These are phyloP conservation scores for Breviolum minutum DNA, from an alignment of 73 alveolate species.

Conservation along the genomic window DNA sequence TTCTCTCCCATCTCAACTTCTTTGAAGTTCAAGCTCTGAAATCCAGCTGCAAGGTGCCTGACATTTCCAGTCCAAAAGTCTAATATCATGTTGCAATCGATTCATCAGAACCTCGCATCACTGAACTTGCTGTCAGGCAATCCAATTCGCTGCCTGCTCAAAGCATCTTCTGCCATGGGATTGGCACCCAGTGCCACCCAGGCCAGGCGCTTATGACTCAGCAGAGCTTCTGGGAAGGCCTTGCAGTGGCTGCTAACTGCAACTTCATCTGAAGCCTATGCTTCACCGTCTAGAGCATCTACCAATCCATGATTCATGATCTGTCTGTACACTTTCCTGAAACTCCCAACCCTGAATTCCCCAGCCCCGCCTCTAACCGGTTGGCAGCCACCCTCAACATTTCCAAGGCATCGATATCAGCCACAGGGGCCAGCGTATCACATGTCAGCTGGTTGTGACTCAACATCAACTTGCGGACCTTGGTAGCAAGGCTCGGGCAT, in stretches of 20 bases:
- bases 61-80: neutral
- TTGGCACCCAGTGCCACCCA: conserved; percentile 88
- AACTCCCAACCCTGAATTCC: neutral
- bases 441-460: conserved; percentile 74
- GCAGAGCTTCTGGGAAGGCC: conserved; percentile 36
- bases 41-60: conserved; percentile 37
- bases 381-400: conserved; percentile 76
- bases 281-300: neutral
- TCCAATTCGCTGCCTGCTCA: neutral
- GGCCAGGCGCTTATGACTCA: conserved; percentile 58
- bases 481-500: neutral
- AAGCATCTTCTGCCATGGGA: conserved; percentile 55
- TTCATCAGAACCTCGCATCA: too few relatives aligned
- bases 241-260: neutral
- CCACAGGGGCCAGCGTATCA: conserved; percentile 58
- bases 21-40: conserved; percentile 27
- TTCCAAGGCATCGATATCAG: conserved; percentile 51
- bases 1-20: conserved; percentile 22
- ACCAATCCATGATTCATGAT: neutral
- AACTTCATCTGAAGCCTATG: neutral
- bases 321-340: too few relatives aligned
- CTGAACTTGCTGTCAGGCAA: too few relatives aligned
- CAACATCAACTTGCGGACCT: conserved; percentile 84
- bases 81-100: too few relatives aligned
- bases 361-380: conserved; percentile 26